These are phyloP conservation scores for Sclerotinia trifoliorum DNA, from an alignment of 2,329 filamentous ascomycete species.

Conservation along the genomic window DNA sequence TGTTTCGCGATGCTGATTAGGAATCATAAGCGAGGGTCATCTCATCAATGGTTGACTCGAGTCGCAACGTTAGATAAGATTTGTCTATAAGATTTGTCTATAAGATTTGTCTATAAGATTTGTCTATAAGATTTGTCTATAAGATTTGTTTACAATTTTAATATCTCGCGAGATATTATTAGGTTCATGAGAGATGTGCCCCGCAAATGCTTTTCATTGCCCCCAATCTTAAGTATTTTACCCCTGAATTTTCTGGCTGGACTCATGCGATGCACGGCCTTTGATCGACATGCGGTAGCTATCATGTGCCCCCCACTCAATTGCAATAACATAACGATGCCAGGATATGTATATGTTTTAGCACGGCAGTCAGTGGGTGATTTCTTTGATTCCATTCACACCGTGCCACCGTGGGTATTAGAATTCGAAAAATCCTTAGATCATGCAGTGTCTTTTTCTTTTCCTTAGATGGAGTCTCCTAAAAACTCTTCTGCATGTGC, in stretches of 20 bases:
- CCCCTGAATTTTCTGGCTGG: not conserved
- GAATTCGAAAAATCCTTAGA: not conserved
- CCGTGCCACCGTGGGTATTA: not conserved
- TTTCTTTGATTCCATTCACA: not conserved
- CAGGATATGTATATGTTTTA: not conserved
- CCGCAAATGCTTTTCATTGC: not conserved
- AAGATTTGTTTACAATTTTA: not conserved
- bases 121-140: not conserved
- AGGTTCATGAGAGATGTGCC: conserved; percentile 4
- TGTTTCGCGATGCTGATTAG: conserved; percentile 3
- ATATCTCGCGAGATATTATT: not conserved
- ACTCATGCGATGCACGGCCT: conserved; percentile 10
- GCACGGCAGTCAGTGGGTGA: not conserved
- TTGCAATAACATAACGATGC: not conserved
- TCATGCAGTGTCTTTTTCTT: not conserved
- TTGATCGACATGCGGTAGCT: conserved; percentile 12
- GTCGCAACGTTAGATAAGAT: not conserved
- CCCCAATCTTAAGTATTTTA: not conserved
- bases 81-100: not conserved
- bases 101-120: no score
- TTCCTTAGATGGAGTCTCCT: not conserved
- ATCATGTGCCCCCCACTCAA: conserved; percentile 1
- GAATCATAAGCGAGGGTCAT: not conserved
- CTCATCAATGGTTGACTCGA: not conserved
- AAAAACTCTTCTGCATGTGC: not conserved